These are phyloP conservation scores for Moesziomyces globuligerus DNA, from an alignment of 1,284 basidiomycete genomes.

Conservation along the genomic window DNA sequence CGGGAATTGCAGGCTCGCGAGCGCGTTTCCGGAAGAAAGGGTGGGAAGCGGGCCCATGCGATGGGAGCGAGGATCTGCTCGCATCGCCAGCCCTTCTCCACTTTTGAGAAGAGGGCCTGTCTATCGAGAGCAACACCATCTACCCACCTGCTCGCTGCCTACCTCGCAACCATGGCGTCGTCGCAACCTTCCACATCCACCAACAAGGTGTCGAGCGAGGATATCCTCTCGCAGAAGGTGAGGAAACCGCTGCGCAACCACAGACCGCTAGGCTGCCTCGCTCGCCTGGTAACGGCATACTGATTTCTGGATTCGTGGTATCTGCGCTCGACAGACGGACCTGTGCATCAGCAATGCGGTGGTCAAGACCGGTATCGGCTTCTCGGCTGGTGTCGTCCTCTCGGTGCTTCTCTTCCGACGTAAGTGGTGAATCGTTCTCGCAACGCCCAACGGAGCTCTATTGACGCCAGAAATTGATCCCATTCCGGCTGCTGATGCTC, in stretches of 20 bases:
- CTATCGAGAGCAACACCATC: neutral
- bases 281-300: too few species aligned
- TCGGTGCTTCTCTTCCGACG: conserved; percentile 94
- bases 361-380: conserved; percentile 85
- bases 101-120: neutral
- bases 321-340: conserved; percentile 42
- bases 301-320: neutral
- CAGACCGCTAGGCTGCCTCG: too few species aligned
- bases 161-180: conserved; percentile 35
- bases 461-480: too few species aligned
- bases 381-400: conserved; percentile 90
- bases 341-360: conserved; percentile 70
- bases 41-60: neutral
- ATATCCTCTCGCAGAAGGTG: conserved; percentile 85
- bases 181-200: conserved; percentile 40
- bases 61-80: too few species aligned
- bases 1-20: neutral
- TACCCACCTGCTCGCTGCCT: neutral
- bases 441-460: too few species aligned
- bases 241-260: too few species aligned
- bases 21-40: neutral
- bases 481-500: conserved; percentile 17
- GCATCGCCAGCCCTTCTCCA: too few species aligned
- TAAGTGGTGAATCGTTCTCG: conserved; percentile 71
- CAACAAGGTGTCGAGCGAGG: conserved; percentile 77